phyloP scores from a whole-genome alignment of 164 flowering plant species.

The Magnolia changhungtana region DNA sequence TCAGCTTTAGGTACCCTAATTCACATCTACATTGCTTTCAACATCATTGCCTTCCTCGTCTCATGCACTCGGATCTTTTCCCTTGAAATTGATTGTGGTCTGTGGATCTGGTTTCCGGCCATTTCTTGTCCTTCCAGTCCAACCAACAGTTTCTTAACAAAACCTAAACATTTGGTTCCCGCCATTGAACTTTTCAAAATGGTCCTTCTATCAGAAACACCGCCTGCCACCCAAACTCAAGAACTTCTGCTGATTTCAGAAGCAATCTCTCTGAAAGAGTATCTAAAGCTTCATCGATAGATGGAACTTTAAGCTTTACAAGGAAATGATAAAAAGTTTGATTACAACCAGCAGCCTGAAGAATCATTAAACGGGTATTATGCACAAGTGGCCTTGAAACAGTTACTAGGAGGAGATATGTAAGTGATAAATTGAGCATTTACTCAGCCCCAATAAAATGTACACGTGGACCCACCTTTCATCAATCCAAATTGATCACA shows the following conservation, averaged over 20 bases:
- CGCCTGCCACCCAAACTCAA: slow-evolving; percentile 4
- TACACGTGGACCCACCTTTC: slow-evolving; percentile 4
- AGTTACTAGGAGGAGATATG: neutral
- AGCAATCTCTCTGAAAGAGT: neutral
- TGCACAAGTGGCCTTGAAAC: neutral
- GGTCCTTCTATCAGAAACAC: neutral
- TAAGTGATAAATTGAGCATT: neutral
- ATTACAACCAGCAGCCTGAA: slow-evolving; percentile 15
- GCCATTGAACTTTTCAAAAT: neutral
- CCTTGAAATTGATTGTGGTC: neutral
- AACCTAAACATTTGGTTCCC: neutral
- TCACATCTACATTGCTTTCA: slow-evolving; percentile 15
- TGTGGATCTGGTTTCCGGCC: neutral
- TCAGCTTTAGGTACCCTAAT: neutral
- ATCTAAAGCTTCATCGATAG: neutral
- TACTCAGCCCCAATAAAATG: slow-evolving; percentile 3
- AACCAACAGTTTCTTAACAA: neutral
- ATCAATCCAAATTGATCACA: neutral
- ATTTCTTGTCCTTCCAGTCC: neutral
- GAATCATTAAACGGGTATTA: slow-evolving; percentile 5
- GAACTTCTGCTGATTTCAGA: neutral
- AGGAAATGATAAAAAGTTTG: slow-evolving; percentile 17
- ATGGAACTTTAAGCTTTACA: slow-evolving; percentile 14
- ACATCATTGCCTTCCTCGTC: neutral
- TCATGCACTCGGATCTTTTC: neutral